Evolutionary conservation across 2,329 filamentous ascomycete genomes (phyloP), one percentile per base, ranked within the genome.

Genomic region (Ophiostoma ips): DNA sequence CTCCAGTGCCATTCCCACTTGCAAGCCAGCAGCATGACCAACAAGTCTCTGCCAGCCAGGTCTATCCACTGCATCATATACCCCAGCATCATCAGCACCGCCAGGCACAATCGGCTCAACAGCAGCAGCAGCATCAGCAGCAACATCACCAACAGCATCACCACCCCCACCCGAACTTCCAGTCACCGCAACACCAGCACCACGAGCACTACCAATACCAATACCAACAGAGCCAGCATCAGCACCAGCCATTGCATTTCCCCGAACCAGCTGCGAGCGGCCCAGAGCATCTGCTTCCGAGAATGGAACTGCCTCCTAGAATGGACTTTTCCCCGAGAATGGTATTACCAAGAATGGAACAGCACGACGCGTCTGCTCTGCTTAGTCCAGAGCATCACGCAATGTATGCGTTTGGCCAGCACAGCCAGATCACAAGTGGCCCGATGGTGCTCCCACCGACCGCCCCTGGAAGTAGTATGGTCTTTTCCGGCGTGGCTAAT

Each of bases 401-500:
- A 7, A 34, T 34, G 21, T 52, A 37, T 16, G 30, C 41, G 1
- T 49, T 49, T 37, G 24, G 24, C 1, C 24, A 19, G 1, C 47
- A 46, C 1, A 16, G 19, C 10, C 47, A 36, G 7, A 45, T 45
- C 2, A 16, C 43, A 21, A n/a, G n/a, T 12, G 24, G n/a, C 4
- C 43, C 43, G 10, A 19, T 45, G 28, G 16, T 33, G 2, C n/a
- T 34, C 3, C 28, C 43, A 7, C 43, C 36, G 1, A 19, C 15
- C 3, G 43, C 33, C 15, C 48, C 16, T 6, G 33, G 28, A 2
- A 48, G 12, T 1, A 59, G 57, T 36, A 66, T 68, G 61, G 67
- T 69, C 11, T 73, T 69, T 53, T 65, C 69, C 4, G 70, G 70
- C 7, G 68, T 73, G 1, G 67, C 68, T 5, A 68, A 73, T 52